Conservation (phyloP, 2,329 filamentous ascomycete genomes). For the Thelonectria rubi region DNA sequence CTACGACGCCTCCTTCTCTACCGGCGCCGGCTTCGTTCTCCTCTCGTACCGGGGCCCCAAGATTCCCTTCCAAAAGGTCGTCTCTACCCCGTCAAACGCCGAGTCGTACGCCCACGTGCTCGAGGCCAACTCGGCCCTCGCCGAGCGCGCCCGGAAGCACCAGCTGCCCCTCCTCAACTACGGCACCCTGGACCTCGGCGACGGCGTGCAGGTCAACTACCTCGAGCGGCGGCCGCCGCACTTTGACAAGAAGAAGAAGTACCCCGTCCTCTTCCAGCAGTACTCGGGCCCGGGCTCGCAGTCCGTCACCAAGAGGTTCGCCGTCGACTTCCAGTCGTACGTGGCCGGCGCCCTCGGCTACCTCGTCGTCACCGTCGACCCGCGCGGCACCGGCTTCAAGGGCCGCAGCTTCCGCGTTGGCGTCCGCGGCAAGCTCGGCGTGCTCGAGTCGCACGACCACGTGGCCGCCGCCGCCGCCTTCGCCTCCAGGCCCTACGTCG, state of each 20-base stretch:
- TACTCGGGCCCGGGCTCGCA: constrained; percentile 97
- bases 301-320: constrained; percentile 80
- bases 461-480: constrained; percentile 89
- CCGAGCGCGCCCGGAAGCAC: constrained; percentile 74
- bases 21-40: constrained; percentile 82
- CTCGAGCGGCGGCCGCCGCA: constrained; percentile 90
- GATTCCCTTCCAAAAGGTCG: constrained; percentile 90
- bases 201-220: constrained; percentile 75
- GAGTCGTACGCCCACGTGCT: constrained; percentile 73
- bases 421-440: constrained; percentile 83
- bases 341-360: constrained; percentile 88
- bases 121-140: constrained; percentile 79
- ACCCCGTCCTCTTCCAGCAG: constrained; percentile 93
- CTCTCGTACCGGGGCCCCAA: constrained; percentile 84
- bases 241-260: constrained; percentile 84
- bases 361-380: constrained; percentile 93
- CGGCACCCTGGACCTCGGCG: constrained; percentile 81
- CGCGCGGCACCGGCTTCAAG: constrained; percentile 89
- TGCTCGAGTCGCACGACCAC: constrained; percentile 88
- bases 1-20: constrained; percentile 86
- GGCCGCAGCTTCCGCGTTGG: constrained; percentile 85
- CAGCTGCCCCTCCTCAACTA: constrained; percentile 87
- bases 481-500: constrained; percentile 83
- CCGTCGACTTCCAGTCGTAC: constrained; percentile 89
- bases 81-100: constrained; percentile 79